phyloP scores from a whole-genome alignment of 768 basidiomycete genomes.

The Mycena polygramma region DNA sequence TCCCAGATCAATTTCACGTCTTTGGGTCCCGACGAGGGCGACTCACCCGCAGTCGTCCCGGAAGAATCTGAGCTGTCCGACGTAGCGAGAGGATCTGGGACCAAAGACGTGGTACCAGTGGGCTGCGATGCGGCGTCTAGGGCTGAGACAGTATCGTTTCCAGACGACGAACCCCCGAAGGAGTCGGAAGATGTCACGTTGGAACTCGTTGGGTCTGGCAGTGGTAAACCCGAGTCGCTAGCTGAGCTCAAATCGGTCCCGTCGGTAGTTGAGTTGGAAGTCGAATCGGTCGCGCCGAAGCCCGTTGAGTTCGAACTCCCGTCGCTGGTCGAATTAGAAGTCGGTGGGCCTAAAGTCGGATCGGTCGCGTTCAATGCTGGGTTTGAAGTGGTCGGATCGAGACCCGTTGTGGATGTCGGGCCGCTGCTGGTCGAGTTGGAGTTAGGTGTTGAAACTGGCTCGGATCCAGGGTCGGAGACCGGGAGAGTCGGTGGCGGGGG shows the following conservation, averaged over 20 bases:
- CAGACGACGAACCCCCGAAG: not conserved
- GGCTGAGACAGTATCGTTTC: not conserved
- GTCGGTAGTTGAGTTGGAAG: not conserved
- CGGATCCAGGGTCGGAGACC: not conserved
- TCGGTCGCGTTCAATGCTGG: too few relatives aligned
- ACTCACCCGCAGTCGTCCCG: not conserved
- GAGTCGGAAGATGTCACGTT: too few relatives aligned
- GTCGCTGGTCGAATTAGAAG: not conserved
- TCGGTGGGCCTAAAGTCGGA: too few relatives aligned
- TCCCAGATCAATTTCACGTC: not conserved
- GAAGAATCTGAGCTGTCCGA: not conserved
- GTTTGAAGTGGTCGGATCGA: too few relatives aligned
- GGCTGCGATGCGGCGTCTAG: not conserved
- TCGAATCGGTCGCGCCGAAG: conserved; percentile 1
- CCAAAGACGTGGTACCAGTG: not conserved
- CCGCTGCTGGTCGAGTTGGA: not conserved
- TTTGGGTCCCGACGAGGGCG: not conserved
- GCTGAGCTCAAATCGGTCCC: not conserved
- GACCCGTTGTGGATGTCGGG: too few relatives aligned
- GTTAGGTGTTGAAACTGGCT: not conserved
- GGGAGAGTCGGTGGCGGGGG: not conserved
- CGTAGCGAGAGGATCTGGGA: not conserved
- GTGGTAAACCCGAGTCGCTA: too few relatives aligned
- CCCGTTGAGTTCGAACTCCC: not conserved
- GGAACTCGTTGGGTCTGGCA: too few relatives aligned